A percentile compares a stretch with the other conserved stretches of the same genome.
phyloP scores from a whole-genome alignment of 495 filamentous ascomycete species.

The Entonaema liquescens region DNA sequence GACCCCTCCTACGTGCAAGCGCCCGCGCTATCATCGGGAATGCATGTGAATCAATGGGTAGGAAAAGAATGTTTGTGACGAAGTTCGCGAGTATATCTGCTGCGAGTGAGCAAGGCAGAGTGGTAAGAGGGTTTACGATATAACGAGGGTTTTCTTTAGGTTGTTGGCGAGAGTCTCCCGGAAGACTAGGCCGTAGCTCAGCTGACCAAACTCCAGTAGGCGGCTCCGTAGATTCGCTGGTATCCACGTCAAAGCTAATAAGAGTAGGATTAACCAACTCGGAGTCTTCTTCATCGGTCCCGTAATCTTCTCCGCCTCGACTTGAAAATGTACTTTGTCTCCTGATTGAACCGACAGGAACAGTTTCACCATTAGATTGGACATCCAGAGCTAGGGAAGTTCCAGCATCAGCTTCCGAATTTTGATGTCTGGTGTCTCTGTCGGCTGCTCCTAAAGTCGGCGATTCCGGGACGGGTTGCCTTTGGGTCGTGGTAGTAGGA shows the following conservation, averaged over 20 bases:
- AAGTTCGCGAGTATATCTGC: slow-evolving; percentile 49
- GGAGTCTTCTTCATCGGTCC: slow-evolving; percentile 59
- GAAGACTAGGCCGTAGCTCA: slow-evolving; percentile 59
- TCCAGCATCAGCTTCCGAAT: slow-evolving; percentile 36
- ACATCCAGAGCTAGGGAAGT: slow-evolving; percentile 38
- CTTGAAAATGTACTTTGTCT: slow-evolving; percentile 47
- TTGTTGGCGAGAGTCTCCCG: slow-evolving; percentile 38
- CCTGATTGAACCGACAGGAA: slow-evolving; percentile 43
- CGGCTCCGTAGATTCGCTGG: slow-evolving; percentile 54
- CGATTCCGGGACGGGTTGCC: slow-evolving; percentile 39
- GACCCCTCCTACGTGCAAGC: slow-evolving; percentile 35
- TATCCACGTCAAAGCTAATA: slow-evolving; percentile 66
- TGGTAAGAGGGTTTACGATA: slow-evolving; percentile 50
- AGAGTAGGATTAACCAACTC: slow-evolving; percentile 60
- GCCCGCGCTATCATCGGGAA: slow-evolving; percentile 45
- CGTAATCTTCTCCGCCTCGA: slow-evolving; percentile 50
- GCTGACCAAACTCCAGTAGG: slow-evolving; percentile 63
- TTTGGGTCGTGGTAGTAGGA: slow-evolving; percentile 12
- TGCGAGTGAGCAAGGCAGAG: slow-evolving; percentile 48
- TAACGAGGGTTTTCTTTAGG: slow-evolving; percentile 45
- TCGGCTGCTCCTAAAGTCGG: slow-evolving; percentile 43
- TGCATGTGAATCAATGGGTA: slow-evolving; percentile 45
- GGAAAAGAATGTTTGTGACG: slow-evolving; percentile 44
- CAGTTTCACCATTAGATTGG: slow-evolving; percentile 37
- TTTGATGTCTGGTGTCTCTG: slow-evolving; percentile 39